A percentile compares a stretch with the other conserved stretches of the same genome.
These are phyloP conservation scores for Cercospora sp. DNA, from an alignment of 2,329 filamentous ascomycete genomes.

Conservation along the genomic window DNA sequence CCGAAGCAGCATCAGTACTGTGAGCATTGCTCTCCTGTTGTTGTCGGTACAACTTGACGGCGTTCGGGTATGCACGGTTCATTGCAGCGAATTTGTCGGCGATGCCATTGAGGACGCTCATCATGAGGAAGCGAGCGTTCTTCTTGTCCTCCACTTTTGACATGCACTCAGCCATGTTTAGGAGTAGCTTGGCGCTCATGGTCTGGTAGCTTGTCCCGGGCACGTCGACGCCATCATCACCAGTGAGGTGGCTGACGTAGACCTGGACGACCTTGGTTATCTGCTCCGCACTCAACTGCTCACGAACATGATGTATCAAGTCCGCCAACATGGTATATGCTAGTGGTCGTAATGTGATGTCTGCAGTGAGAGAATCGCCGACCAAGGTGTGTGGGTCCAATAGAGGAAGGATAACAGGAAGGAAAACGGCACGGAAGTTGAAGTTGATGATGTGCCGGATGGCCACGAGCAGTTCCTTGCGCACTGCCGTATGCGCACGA, in stretches of 20 bases:
- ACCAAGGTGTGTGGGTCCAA: constrained; percentile 92
- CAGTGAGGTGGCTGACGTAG: constrained; percentile 93
- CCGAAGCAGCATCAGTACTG: constrained; percentile 53
- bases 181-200: constrained; percentile 94
- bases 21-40: constrained; percentile 55
- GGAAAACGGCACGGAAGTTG: constrained; percentile 93
- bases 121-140: constrained; percentile 90
- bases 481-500: constrained; percentile 84
- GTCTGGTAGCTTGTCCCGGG: constrained; percentile 98
- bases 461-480: constrained; percentile 93
- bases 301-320: constrained; percentile 93
- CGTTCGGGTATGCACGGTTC: constrained; percentile 94
- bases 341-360: constrained; percentile 91
- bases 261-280: constrained; percentile 95
- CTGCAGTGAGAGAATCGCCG: constrained; percentile 92
- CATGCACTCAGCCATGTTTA: constrained; percentile 99
- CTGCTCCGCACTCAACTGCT: constrained; percentile 82
- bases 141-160: constrained; percentile 89
- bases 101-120: constrained; percentile 97
- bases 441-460: constrained; percentile 99
- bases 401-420: constrained; percentile 91
- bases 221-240: constrained; percentile 63
- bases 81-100: constrained; percentile 97
- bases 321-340: constrained; percentile 99
- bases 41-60: constrained; percentile 83